Evolutionary conservation across 805 yeast species (phyloP).

Genomic region (Tetrapisispora iriomotensis): DNA sequence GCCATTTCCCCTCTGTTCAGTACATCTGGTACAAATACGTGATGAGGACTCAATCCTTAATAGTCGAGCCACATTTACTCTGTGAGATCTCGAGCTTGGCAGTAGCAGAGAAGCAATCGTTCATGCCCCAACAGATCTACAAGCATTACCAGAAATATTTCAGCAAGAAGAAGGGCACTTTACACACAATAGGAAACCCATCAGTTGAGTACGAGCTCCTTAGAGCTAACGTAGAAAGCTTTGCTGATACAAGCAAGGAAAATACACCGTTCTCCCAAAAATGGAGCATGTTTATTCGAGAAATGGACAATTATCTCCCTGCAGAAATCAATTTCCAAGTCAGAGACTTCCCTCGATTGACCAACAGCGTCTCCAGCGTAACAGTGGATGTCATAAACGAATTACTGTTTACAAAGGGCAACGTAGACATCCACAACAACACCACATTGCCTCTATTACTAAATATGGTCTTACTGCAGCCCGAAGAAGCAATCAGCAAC

Average conservation of each 20-base stretch:
- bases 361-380: conserved; percentile 8
- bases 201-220: conserved; percentile 14
- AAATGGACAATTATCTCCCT: conserved; percentile 18
- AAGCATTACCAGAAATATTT: conserved; percentile 11
- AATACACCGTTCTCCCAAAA: conserved; percentile 19
- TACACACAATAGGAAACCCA: conserved; percentile 5
- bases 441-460: conserved; percentile 18
- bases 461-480: conserved; percentile 18
- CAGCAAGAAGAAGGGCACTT: conserved; percentile 2
- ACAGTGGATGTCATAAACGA: neutral
- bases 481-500: neutral
- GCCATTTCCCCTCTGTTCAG: conserved; percentile 19
- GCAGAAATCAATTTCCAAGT: conserved; percentile 6
- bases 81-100: conserved; percentile 22
- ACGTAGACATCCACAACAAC: conserved; percentile 12
- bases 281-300: conserved; percentile 27
- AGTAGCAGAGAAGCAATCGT: conserved; percentile 14
- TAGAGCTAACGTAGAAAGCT: conserved; percentile 21
- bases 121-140: conserved; percentile 17
- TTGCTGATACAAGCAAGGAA: conserved; percentile 17
- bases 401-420: conserved; percentile 7
- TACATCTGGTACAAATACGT: conserved; percentile 25
- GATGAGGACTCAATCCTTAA: conserved; percentile 11
- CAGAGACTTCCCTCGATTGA: conserved; percentile 22
- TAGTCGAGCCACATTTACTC: conserved; percentile 15